These are phyloP conservation scores for Nephelium lappaceum DNA, from an alignment of 345 rosid species.

Conservation along the genomic window DNA sequence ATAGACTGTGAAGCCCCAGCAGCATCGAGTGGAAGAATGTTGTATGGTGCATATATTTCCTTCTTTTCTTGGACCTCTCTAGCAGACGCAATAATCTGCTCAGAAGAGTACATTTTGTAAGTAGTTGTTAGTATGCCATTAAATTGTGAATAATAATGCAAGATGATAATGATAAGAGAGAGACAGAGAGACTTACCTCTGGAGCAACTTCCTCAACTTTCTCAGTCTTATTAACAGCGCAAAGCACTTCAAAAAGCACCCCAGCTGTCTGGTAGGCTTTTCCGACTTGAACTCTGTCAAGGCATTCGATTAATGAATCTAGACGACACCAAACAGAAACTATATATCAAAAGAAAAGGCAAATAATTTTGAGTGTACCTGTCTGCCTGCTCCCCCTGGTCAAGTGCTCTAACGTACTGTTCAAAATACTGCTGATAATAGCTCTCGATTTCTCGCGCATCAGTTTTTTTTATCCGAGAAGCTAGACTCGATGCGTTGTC, in stretches of 20 bases:
- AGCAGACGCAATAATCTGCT: slow-evolving; percentile 96
- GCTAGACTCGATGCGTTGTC: slow-evolving; percentile 97
- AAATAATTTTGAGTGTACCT: slow-evolving; percentile 49
- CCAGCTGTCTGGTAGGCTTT: slow-evolving; percentile 99
- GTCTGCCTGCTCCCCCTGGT: slow-evolving; percentile 96
- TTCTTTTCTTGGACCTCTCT: slow-evolving; percentile 98
- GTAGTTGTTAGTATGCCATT: not conserved
- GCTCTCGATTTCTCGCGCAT: slow-evolving; percentile 93
- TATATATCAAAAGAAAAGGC: not conserved
- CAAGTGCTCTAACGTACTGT: slow-evolving; percentile 87
- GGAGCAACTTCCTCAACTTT: slow-evolving; percentile 99
- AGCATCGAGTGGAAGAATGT: slow-evolving; percentile 94
- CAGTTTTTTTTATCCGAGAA: slow-evolving; percentile 89
- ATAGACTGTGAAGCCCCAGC: slow-evolving; percentile 94
- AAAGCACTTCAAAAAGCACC: slow-evolving; percentile 95
- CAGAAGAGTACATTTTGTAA: slow-evolving; percentile 24
- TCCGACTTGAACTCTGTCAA: slow-evolving; percentile 93
- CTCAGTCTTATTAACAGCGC: slow-evolving; percentile 96
- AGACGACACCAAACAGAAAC: not conserved
- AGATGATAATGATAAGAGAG: not conserved
- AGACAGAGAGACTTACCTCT: slow-evolving; percentile 57
- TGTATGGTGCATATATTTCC: slow-evolving; percentile 94
- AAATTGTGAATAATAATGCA: slow-evolving; percentile 9
- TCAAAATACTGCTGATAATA: slow-evolving; percentile 93
- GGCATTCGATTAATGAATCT: not conserved